Conservation (phyloP, 345 rosid genomes). For the Sisymbrium altissimum region DNA sequence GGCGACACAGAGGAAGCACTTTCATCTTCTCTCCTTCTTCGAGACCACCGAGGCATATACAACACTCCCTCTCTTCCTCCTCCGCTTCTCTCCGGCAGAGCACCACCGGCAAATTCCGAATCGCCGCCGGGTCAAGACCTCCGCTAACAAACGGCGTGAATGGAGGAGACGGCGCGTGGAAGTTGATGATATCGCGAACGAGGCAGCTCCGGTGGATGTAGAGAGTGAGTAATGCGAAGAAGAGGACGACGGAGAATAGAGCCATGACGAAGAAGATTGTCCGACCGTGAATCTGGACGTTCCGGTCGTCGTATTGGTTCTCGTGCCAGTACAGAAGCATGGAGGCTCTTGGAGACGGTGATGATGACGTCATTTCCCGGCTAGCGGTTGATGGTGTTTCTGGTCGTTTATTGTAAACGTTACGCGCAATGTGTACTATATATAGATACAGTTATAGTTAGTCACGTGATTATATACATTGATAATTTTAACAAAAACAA, state of each 20-base stretch:
- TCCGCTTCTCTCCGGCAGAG: conserved; percentile 10
- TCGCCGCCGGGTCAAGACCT: conserved; percentile 20
- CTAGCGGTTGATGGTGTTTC: not conserved
- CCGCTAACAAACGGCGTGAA: not conserved
- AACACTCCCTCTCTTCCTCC: conserved; percentile 46
- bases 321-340: conserved; percentile 36
- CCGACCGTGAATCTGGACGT: conserved; percentile 20
- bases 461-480: conserved; percentile 1
- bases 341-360: conserved; percentile 24
- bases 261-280: conserved; percentile 16
- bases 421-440: not conserved
- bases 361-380: conserved; percentile 31
- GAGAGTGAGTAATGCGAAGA: conserved; percentile 29
- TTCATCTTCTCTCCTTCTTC: conserved; percentile 74
- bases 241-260: conserved; percentile 21
- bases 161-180: conserved; percentile 1
- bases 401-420: conserved; percentile 3
- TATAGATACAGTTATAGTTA: not conserved
- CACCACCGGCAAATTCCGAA: conserved; percentile 26
- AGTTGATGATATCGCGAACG: not conserved
- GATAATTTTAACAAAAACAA: not conserved
- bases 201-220: conserved; percentile 31
- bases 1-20: conserved; percentile 59
- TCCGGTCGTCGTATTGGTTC: conserved; percentile 31
- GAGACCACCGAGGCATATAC: conserved; percentile 61